Percentiles rank a stretch among this genome's conserved stretches.
Evolutionary conservation across 345 rosid genomes (phyloP).

Genomic region (Brassica cretica): DNA sequence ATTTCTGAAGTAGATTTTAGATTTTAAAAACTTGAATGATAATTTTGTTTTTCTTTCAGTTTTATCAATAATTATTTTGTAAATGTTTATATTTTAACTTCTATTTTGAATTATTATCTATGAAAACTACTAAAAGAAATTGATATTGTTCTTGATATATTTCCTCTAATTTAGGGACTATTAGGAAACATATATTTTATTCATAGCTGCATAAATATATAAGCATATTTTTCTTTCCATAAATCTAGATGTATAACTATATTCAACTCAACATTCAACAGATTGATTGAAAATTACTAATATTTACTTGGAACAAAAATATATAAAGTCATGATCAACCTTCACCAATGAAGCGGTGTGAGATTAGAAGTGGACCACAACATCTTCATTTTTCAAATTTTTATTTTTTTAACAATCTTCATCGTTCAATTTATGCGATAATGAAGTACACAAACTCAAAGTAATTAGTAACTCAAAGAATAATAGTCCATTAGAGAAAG

Average conservation of each 20-base stretch:
- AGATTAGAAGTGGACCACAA: neutral
- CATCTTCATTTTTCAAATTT: neutral
- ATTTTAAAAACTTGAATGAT: neutral
- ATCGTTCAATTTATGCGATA: neutral
- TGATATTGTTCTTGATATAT: too few relatives aligned
- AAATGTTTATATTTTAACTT: too few relatives aligned
- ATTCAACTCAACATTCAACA: neutral
- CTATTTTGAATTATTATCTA: neutral
- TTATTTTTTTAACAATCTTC: neutral
- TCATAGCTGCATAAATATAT: too few relatives aligned
- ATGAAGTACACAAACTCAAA: constrained; percentile 11
- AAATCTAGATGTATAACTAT: too few relatives aligned
- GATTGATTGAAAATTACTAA: neutral
- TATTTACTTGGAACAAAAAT: neutral
- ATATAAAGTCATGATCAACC: neutral
- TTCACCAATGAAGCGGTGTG: neutral
- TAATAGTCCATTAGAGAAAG: neutral
- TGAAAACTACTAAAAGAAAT: too few relatives aligned
- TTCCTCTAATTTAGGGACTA: too few relatives aligned
- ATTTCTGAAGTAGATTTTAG: neutral
- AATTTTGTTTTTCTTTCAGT: too few relatives aligned
- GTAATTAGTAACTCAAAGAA: constrained; percentile 19
- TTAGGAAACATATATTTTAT: too few relatives aligned
- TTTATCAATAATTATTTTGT: neutral
- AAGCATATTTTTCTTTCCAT: too few relatives aligned